Percentiles rank a stretch among this genome's conserved stretches.
phyloP scores from a whole-genome alignment of 768 basidiomycete genomes.

The Hydnomerulius pinastri region DNA sequence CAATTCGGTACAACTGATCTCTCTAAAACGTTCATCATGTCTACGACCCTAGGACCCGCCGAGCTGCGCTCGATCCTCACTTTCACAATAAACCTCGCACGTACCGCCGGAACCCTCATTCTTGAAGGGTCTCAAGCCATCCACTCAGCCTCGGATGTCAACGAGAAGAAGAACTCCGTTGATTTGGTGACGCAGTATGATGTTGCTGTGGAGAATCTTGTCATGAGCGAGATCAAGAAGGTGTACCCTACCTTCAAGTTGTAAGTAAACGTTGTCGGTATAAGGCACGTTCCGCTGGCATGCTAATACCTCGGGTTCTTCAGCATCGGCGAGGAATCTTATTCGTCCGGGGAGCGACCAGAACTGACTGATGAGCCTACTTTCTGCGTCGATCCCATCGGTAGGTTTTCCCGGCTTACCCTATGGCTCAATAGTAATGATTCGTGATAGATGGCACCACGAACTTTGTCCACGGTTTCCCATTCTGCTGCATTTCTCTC shows the following conservation, averaged over 20 bases:
- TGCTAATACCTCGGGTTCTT: neutral
- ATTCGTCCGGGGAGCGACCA: conserved; percentile 68
- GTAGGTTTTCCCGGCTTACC: conserved; percentile 37
- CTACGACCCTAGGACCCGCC: conserved; percentile 30
- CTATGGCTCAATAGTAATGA: neutral
- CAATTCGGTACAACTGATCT: neutral
- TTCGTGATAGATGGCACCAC: conserved; percentile 72
- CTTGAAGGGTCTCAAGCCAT: conserved; percentile 78
- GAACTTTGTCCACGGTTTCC: conserved; percentile 86
- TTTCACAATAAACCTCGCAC: conserved; percentile 73
- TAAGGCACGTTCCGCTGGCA: neutral
- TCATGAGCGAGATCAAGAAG: conserved; percentile 63
- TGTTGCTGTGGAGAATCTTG: conserved; percentile 84
- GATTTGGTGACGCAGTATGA: conserved; percentile 97
- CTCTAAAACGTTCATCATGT: conserved; percentile 27
- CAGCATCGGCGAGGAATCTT: conserved; percentile 95
- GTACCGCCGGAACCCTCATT: conserved; percentile 73
- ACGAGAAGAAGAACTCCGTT: conserved; percentile 91
- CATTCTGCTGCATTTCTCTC: conserved; percentile 87
- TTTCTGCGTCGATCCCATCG: conserved; percentile 96
- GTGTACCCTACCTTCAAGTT: conserved; percentile 80
- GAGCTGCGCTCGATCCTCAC: conserved; percentile 63
- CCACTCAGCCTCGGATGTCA: conserved; percentile 55
- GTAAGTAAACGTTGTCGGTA: conserved; percentile 48
- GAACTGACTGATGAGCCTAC: conserved; percentile 87